phyloP scores from a whole-genome alignment of 257 asterid genomes.

The Schizonepeta tenuifolia region DNA sequence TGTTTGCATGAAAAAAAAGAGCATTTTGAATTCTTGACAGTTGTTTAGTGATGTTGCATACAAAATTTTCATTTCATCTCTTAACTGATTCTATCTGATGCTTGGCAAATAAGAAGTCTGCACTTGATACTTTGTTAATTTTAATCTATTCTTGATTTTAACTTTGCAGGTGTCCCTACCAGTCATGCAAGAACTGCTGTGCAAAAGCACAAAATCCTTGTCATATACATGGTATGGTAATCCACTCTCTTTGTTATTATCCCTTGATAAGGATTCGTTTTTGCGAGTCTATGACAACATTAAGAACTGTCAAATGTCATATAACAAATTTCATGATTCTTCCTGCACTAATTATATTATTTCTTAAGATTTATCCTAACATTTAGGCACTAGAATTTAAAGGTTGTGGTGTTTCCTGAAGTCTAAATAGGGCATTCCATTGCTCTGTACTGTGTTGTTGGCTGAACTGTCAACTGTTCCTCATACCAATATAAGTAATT shows the following conservation, averaged over 20 bases:
- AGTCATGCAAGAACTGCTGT: constrained; percentile 94
- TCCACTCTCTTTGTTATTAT: constrained; percentile 18
- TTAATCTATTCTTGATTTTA: constrained; percentile 29
- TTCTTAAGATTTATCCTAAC: constrained; percentile 12
- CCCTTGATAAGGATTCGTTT: not conserved
- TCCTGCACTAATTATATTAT: not conserved
- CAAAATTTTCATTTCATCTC: not conserved
- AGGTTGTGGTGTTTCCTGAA: constrained; percentile 6
- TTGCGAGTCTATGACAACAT: not conserved
- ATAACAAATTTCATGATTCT: constrained; percentile 6
- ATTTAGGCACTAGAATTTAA: not conserved
- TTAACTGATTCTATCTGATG: constrained; percentile 9
- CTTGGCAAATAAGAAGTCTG: constrained; percentile 21
- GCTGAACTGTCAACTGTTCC: constrained; percentile 13
- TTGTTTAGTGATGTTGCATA: not conserved
- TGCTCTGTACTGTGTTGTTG: not conserved
- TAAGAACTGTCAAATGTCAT: not conserved
- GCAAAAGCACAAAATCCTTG: constrained; percentile 98
- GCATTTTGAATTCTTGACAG: not conserved
- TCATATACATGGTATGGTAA: constrained; percentile 80
- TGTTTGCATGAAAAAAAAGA: constrained; percentile 10
- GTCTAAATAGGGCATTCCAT: constrained; percentile 22
- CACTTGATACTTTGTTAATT: not conserved
- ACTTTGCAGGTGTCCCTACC: constrained; percentile 85
- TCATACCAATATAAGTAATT: constrained; percentile 9